Percentiles rank a stretch among this genome's conserved stretches.
Evolutionary conservation across 768 basidiomycete genomes (phyloP).

Genomic region (Suillus alpinus): DNA sequence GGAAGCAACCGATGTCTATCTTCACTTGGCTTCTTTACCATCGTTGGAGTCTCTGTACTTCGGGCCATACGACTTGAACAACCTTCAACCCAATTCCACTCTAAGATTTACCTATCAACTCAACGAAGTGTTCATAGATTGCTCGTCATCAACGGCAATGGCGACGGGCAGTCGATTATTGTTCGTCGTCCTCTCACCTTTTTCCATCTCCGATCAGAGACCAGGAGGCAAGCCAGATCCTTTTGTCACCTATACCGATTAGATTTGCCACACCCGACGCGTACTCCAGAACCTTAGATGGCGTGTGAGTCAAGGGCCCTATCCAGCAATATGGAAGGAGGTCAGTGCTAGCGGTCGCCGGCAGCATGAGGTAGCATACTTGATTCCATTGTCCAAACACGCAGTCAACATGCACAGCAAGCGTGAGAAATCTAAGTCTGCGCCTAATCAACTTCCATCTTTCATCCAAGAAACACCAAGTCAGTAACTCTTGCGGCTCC

Average conservation of each 20-base stretch:
- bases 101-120: background rate
- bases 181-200: background rate
- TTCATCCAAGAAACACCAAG: background rate
- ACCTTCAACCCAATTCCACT: background rate
- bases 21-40: background rate
- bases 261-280: background rate
- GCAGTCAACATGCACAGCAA: background rate
- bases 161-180: background rate
- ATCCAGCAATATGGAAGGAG: background rate
- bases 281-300: background rate
- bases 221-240: background rate
- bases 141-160: background rate
- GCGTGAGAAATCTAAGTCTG: background rate
- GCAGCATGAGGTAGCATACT: background rate
- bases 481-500: too few relatives aligned
- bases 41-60: background rate
- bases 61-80: background rate
- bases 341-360: background rate
- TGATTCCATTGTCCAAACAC: background rate
- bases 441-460: background rate
- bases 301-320: background rate
- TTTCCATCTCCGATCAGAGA: background rate
- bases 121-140: background rate
- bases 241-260: background rate
- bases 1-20: background rate